Evolutionary conservation across 306 rosid genomes (phyloP).

Genomic region (Hylodesmum podocarpum): DNA sequence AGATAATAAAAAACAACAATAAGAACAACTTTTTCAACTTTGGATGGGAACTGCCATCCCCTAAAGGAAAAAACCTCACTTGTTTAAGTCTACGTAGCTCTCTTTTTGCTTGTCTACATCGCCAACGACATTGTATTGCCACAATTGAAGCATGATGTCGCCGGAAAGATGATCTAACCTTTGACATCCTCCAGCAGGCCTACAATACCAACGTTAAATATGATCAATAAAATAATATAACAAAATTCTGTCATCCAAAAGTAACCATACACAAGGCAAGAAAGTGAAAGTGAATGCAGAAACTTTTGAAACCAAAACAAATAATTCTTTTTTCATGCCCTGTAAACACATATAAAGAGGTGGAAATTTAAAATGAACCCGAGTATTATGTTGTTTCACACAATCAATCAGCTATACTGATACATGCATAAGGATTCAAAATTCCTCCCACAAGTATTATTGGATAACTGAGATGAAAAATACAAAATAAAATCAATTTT

Average conservation of each 20-base stretch:
- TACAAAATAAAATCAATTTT: not conserved
- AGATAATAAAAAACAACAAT: not conserved
- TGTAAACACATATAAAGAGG: not conserved
- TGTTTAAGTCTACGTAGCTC: conserved; percentile 75
- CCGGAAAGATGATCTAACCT: conserved; percentile 62
- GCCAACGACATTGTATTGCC: conserved; percentile 88
- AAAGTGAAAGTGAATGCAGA: conserved; percentile 2
- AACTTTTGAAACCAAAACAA: not conserved
- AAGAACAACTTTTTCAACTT: conserved; percentile 12
- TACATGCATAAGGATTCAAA: conserved; percentile 5
- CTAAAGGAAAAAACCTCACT: conserved; percentile 38
- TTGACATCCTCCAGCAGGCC: conserved; percentile 89
- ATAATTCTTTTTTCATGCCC: conserved; percentile 3
- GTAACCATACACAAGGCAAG: not conserved
- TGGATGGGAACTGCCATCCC: not conserved
- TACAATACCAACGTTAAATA: conserved; percentile 36
- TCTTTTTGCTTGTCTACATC: conserved; percentile 79
- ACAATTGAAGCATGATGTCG: conserved; percentile 60
- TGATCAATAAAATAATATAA: conserved; percentile 20
- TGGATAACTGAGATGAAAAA: not conserved
- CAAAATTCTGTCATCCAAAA: conserved; percentile 1
- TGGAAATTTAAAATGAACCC: not conserved
- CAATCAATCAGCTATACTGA: not conserved
- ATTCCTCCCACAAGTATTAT: not conserved
- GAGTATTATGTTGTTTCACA: not conserved